Percentiles rank a stretch among this genome's conserved stretches.
These are phyloP conservation scores for Volvariella surrecta DNA, from an alignment of 1,284 basidiomycete species.

Conservation along the genomic window DNA sequence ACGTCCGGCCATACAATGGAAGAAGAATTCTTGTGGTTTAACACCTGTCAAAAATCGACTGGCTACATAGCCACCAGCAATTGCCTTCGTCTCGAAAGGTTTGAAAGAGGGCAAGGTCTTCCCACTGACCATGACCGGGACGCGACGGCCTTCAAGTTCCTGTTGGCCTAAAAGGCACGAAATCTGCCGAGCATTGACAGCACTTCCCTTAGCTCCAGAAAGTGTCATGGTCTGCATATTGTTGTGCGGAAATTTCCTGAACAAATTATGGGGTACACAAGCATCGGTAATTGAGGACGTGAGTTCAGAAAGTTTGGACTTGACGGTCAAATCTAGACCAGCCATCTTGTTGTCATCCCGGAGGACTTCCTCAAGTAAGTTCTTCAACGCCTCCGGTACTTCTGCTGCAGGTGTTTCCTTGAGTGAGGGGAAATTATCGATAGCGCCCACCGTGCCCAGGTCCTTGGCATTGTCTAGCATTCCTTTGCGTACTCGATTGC, in stretches of 20 bases:
- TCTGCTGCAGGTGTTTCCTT: constrained; percentile 40
- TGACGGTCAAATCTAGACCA: constrained; percentile 88
- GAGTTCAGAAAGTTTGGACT: constrained; percentile 76
- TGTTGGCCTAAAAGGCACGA: constrained; percentile 97
- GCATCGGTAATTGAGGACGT: constrained; percentile 87
- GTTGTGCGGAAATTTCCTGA: constrained; percentile 94
- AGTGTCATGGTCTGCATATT: constrained; percentile 99
- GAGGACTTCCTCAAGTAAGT: constrained; percentile 88
- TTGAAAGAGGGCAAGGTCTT: constrained; percentile 98
- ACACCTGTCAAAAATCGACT: constrained; percentile 99
- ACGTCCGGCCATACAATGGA: constrained; percentile 99
- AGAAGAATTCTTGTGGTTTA: constrained; percentile 99
- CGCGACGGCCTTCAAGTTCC: constrained; percentile 96
- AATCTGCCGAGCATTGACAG: constrained; percentile 97
- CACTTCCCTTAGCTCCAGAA: constrained; percentile 96
- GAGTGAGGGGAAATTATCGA: constrained; percentile 82
- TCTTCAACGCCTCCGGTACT: constrained; percentile 39
- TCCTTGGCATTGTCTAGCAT: constrained; percentile 65
- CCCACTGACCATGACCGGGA: constrained; percentile 98
- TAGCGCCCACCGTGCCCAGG: constrained; percentile 81
- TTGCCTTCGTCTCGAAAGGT: constrained; percentile 93
- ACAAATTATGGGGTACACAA: constrained; percentile 85
- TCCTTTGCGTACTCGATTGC: constrained; percentile 64
- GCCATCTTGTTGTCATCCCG: constrained; percentile 98
- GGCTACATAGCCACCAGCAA: constrained; percentile 99